phyloP scores from a whole-genome alignment of 1,284 basidiomycete genomes.

The Macrocybe sp. region DNA sequence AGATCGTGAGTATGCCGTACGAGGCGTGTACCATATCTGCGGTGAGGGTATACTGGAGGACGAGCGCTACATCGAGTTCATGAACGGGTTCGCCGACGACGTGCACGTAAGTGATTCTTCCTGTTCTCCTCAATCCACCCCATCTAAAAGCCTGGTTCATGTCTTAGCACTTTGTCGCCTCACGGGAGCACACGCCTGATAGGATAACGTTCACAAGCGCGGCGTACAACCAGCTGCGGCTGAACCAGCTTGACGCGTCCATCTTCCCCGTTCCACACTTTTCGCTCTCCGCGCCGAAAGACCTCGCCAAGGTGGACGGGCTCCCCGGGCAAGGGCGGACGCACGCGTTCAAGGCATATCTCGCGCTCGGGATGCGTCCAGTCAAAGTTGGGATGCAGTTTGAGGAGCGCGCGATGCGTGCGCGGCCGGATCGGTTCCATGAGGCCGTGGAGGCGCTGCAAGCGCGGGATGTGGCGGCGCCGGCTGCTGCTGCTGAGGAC shows the following conservation, averaged over 20 bases:
- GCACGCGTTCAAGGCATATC: neutral
- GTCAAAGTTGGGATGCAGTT: too few relatives aligned
- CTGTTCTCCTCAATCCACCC: neutral
- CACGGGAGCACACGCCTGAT: slow-evolving; percentile 56
- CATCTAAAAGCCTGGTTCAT: neutral
- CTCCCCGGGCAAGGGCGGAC: slow-evolving; percentile 7
- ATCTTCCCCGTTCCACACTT: slow-evolving; percentile 75
- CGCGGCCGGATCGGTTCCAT: too few relatives aligned
- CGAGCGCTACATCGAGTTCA: slow-evolving; percentile 66
- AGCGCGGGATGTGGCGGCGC: too few relatives aligned
- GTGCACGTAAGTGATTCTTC: slow-evolving; percentile 46
- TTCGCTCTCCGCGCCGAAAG: slow-evolving; percentile 32
- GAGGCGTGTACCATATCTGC: slow-evolving; percentile 62
- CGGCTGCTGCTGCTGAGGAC: too few relatives aligned
- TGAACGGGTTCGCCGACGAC: slow-evolving; percentile 53
- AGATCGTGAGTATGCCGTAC: slow-evolving; percentile 42
- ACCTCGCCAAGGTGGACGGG: slow-evolving; percentile 33
- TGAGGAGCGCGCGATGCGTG: too few relatives aligned
- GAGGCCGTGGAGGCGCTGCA: too few relatives aligned
- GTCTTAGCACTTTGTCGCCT: slow-evolving; percentile 63
- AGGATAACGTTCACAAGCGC: slow-evolving; percentile 73
- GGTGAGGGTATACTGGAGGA: slow-evolving; percentile 69
- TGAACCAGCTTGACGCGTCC: slow-evolving; percentile 66
- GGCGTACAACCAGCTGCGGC: slow-evolving; percentile 66
- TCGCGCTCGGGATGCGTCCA: neutral